Evolutionary conservation across 2,329 filamentous ascomycete species (phyloP), one percentile per base, ranked within the genome.

Genomic region (Tympanopsis confertula): DNA sequence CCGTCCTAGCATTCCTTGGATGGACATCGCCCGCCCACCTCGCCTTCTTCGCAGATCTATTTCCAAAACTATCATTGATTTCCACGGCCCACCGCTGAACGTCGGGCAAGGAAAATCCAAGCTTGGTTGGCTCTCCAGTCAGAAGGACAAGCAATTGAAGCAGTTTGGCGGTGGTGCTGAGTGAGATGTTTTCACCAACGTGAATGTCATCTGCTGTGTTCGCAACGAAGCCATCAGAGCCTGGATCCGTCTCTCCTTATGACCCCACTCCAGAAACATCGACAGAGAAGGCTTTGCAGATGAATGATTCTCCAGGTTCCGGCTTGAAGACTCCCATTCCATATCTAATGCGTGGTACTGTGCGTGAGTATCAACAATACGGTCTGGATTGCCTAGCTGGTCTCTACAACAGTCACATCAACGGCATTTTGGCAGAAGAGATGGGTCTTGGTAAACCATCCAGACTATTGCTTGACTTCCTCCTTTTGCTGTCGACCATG

Each of bases 371-470:
- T 52, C 91, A 98, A 50, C 91, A 95, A 51, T 85, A 86, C 51
- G 93, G 91, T n/a, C 64, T 98, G 5, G 91, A 98, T 55, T 98
- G 91, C 93, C 77, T 98, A 35, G 87, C 88, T 2, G 86, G 87
- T 0, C 70, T 98, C 1, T 96, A 98, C 54, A 80, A 80, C 13
- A 93, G 91, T 45, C 82, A 83, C 44, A 94, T 89, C 19, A 98
- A 96, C 51, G 91, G 91, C 17, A 98, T 98, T 39, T 66, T 98
- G 15, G 91, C 91, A 1, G 93, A 98, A 53, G 91, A 98, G 56
- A 98, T 98, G 91, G 91, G 91, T 45, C 71, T 98, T 3, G 91
- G 91, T 5, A 98, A 98, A 98, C 91, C 0, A 96, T 98, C 35
- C 91, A 98, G 55, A 98, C 91, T 0, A 98, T 98, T 50, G 82